These are phyloP conservation scores for Xerocomellus chrysenteron DNA, from an alignment of 768 basidiomycete genomes.

Conservation along the genomic window DNA sequence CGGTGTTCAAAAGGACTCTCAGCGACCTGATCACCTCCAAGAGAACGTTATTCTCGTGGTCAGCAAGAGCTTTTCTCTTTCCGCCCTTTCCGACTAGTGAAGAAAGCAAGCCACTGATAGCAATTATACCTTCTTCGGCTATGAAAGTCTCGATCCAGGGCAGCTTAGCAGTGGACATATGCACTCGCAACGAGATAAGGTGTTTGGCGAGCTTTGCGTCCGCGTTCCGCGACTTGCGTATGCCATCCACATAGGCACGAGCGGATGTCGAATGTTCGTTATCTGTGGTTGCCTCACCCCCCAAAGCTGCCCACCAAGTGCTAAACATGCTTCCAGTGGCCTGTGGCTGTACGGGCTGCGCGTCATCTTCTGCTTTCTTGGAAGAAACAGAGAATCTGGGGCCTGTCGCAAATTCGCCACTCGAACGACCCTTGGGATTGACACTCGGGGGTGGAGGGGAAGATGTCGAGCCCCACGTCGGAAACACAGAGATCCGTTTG, in stretches of 20 bases:
- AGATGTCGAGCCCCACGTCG: constrained; percentile 52
- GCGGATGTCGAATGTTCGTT: constrained; percentile 48
- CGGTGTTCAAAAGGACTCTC: constrained; percentile 79
- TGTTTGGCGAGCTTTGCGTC: constrained; percentile 71
- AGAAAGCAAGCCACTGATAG: constrained; percentile 56
- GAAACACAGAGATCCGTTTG: constrained; percentile 60
- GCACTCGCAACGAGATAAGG: constrained; percentile 79
- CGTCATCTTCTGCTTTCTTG: constrained; percentile 30
- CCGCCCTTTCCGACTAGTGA: constrained; percentile 64
- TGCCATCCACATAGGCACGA: constrained; percentile 60
- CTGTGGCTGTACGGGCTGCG: constrained; percentile 55
- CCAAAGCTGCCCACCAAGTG: constrained; percentile 73
- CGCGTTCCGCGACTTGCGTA: constrained; percentile 52
- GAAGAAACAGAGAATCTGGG: constrained; percentile 23
- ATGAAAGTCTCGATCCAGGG: constrained; percentile 77
- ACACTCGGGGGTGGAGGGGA: constrained; percentile 34
- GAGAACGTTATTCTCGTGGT: constrained; percentile 66
- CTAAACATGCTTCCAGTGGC: constrained; percentile 74
- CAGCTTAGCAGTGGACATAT: constrained; percentile 79
- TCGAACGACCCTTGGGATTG: constrained; percentile 35
- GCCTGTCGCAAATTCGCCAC: constrained; percentile 37
- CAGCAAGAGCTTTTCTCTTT: constrained; percentile 57
- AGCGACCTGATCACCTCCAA: constrained; percentile 78
- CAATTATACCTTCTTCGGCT: constrained; percentile 61
- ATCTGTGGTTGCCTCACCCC: constrained; percentile 41